Conservation (phyloP, 2,329 filamentous ascomycete species). For the Tolypocladium amazonense region DNA sequence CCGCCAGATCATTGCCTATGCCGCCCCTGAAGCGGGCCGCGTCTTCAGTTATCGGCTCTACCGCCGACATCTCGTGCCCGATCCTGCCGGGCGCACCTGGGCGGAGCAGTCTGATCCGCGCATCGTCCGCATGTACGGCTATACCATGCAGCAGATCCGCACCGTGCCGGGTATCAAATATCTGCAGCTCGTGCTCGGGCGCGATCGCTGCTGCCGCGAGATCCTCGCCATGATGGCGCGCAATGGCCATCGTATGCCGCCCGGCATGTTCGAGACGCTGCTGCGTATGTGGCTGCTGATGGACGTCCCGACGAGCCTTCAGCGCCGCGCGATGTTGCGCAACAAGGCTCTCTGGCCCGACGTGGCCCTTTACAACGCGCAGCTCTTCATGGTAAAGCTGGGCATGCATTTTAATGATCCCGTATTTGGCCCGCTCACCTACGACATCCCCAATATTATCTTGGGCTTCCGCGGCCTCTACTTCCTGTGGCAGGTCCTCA, state of each 20-base stretch:
- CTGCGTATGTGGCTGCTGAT: constrained; percentile 65
- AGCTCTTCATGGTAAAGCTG: constrained; percentile 62
- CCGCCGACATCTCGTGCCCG: constrained; percentile 41
- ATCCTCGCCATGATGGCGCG: constrained; percentile 52
- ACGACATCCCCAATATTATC: constrained; percentile 43
- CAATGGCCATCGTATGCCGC: constrained; percentile 46
- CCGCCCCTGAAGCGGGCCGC: constrained; percentile 42
- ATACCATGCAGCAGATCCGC: constrained; percentile 23
- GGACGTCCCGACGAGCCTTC: constrained; percentile 48
- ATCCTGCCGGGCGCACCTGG: constrained; percentile 42
- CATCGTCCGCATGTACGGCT: constrained; percentile 1
- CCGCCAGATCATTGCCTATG: constrained; percentile 38
- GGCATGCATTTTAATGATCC: constrained; percentile 60
- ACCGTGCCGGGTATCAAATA: constrained; percentile 55
- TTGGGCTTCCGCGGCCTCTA: constrained; percentile 47
- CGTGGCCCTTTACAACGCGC: constrained; percentile 48
- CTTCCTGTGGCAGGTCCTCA: constrained; percentile 49
- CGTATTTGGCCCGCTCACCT: constrained; percentile 37
- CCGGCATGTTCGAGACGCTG: constrained; percentile 32
- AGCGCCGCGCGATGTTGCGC: constrained; percentile 43
- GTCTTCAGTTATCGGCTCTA: constrained; percentile 56
- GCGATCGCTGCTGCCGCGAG: constrained; percentile 45
- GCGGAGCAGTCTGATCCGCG: constrained; percentile 8
- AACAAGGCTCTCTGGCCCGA: constrained; percentile 45
- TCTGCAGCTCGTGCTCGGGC: constrained; percentile 53